A percentile compares a stretch with the other conserved stretches of the same genome.
phyloP scores from a whole-genome alignment of 129 eudicot genomes.

The Silybum marianum region DNA sequence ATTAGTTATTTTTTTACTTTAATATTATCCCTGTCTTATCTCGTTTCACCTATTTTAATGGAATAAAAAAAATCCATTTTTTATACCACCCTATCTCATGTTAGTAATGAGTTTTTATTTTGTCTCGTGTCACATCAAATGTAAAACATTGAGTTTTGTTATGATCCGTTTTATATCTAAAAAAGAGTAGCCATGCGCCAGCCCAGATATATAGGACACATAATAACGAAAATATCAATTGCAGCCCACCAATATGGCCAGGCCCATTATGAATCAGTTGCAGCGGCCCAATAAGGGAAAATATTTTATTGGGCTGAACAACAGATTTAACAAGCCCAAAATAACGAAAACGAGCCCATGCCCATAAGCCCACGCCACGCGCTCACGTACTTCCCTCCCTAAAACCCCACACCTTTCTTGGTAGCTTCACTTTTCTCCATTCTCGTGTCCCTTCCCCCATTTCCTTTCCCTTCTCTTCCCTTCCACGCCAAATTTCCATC shows the following conservation, averaged over 20 bases:
- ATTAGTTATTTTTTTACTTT: too few relatives aligned
- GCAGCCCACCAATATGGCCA: neutral
- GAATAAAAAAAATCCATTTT: too few relatives aligned
- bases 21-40: too few relatives aligned
- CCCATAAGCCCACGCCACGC: neutral
- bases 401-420: constrained; percentile 26
- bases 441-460: constrained; percentile 11
- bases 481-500: constrained; percentile 23
- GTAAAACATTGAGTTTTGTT: too few relatives aligned
- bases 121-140: too few relatives aligned
- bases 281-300: neutral
- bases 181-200: too few relatives aligned
- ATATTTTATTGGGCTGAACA: neutral
- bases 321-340: neutral
- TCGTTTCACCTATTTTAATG: too few relatives aligned
- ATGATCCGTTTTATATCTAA: too few relatives aligned
- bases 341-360: neutral
- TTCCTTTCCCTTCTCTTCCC: constrained; percentile 7
- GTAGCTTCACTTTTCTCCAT: constrained; percentile 26
- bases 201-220: too few relatives aligned
- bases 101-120: too few relatives aligned
- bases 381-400: neutral
- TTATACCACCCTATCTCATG: too few relatives aligned
- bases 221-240: neutral
- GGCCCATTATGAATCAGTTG: neutral